Evolutionary conservation across 331 rosid genomes (phyloP).

Genomic region (Spiraea crenata): DNA sequence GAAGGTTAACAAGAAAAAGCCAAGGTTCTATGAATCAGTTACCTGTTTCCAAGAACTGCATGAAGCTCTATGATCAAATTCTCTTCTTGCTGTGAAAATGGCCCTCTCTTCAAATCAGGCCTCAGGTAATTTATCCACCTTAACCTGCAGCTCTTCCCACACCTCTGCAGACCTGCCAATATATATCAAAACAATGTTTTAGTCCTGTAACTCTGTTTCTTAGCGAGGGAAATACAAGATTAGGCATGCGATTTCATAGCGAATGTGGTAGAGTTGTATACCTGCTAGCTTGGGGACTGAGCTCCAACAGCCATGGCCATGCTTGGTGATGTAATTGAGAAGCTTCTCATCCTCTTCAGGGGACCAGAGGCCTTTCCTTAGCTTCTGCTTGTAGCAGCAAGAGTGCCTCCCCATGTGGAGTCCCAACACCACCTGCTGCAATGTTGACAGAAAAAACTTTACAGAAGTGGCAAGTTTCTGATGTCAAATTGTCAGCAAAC

Average conservation of each 20-base stretch:
- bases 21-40: not conserved
- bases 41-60: slow-evolving; percentile 92
- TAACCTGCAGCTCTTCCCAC: slow-evolving; percentile 94
- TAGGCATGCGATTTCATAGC: not conserved
- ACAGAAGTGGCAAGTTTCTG: slow-evolving; percentile 16
- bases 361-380: slow-evolving; percentile 95
- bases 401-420: slow-evolving; percentile 92
- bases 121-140: slow-evolving; percentile 96
- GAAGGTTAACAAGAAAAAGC: not conserved
- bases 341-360: slow-evolving; percentile 98
- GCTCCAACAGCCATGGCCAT: slow-evolving; percentile 99
- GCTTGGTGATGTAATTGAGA: slow-evolving; percentile 72
- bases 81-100: slow-evolving; percentile 88
- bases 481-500: slow-evolving; percentile 35
- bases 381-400: slow-evolving; percentile 93
- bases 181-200: not conserved
- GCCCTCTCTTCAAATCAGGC: slow-evolving; percentile 96
- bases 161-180: slow-evolving; percentile 74
- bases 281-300: slow-evolving; percentile 94
- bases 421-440: slow-evolving; percentile 20
- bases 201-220: not conserved
- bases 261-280: slow-evolving; percentile 4
- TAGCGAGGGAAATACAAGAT: too few relatives aligned
- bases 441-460: slow-evolving; percentile 18
- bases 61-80: slow-evolving; percentile 79